Conservation (phyloP, 495 filamentous ascomycete species). For the Hypoxylon rickii region DNA sequence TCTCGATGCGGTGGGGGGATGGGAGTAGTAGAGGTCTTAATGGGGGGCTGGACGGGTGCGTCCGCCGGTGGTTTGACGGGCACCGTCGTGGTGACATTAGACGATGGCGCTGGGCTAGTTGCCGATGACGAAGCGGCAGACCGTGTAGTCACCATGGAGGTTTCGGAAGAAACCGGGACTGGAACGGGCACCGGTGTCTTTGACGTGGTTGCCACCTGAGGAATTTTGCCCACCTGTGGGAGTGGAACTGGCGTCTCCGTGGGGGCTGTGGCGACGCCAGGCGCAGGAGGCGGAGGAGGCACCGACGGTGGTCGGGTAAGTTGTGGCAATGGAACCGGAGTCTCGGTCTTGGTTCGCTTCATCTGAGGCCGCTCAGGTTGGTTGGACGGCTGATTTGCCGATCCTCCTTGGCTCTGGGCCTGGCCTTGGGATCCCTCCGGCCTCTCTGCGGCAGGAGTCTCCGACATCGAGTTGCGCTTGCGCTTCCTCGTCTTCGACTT, state of each 20-base stretch:
- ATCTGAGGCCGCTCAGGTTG: slow-evolving; percentile 41
- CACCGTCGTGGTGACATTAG: slow-evolving; percentile 31
- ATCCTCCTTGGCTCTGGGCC: too few species aligned
- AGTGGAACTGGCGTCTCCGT: slow-evolving; percentile 60
- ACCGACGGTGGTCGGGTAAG: slow-evolving; percentile 40
- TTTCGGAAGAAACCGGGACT: slow-evolving; percentile 34
- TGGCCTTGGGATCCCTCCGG: slow-evolving; percentile 37
- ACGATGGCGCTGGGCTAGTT: slow-evolving; percentile 32
- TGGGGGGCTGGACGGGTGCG: slow-evolving; percentile 33
- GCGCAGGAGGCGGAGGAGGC: slow-evolving; percentile 25
- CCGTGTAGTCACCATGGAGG: slow-evolving; percentile 35
- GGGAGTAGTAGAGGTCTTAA: slow-evolving; percentile 57
- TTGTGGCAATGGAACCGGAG: slow-evolving; percentile 54
- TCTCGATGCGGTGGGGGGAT: slow-evolving; percentile 57
- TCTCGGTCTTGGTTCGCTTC: slow-evolving; percentile 65
- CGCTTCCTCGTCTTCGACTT: slow-evolving; percentile 54
- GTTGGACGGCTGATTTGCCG: slow-evolving; percentile 23
- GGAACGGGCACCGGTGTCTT: slow-evolving; percentile 51
- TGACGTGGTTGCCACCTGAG: slow-evolving; percentile 50
- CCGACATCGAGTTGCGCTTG: slow-evolving; percentile 56
- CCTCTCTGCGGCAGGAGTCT: slow-evolving; percentile 48
- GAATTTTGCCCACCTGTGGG: slow-evolving; percentile 50
- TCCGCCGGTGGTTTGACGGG: slow-evolving; percentile 39
- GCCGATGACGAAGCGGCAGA: slow-evolving; percentile 36
- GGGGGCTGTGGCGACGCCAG: slow-evolving; percentile 23